phyloP scores from a whole-genome alignment of 768 basidiomycete species.

The Psilocybe subaeruginosa region DNA sequence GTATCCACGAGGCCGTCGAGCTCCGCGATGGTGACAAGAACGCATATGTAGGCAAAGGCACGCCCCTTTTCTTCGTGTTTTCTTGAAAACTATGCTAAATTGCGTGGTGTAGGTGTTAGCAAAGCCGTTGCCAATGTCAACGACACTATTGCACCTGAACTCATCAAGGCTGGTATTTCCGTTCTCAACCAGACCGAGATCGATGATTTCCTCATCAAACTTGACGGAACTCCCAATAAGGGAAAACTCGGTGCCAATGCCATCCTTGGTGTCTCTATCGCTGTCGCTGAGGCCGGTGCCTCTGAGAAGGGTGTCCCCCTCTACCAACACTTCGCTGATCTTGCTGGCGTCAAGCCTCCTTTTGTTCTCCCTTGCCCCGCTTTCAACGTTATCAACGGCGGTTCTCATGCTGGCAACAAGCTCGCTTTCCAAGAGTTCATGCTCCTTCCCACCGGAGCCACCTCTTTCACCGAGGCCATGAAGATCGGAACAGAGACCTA shows the following conservation, averaged over 20 bases:
- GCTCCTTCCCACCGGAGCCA: slow-evolving; percentile 94
- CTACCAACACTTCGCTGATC: slow-evolving; percentile 94
- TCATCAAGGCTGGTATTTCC: slow-evolving; percentile 81
- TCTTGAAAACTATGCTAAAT: slow-evolving; percentile 4
- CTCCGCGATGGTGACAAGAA: slow-evolving; percentile 95
- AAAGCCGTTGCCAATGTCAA: slow-evolving; percentile 98
- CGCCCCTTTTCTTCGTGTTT: slow-evolving; percentile 22
- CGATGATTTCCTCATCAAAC: slow-evolving; percentile 97
- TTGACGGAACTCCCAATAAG: slow-evolving; percentile 98
- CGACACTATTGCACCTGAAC: slow-evolving; percentile 82
- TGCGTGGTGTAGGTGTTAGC: slow-evolving; percentile 66
- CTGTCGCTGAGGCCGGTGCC: slow-evolving; percentile 90
- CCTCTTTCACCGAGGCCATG: slow-evolving; percentile 94
- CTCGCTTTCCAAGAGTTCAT: slow-evolving; percentile 99
- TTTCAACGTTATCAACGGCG: slow-evolving; percentile 99
- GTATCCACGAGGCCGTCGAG: slow-evolving; percentile 97
- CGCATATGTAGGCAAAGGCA: slow-evolving; percentile 95
- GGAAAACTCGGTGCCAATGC: slow-evolving; percentile 99
- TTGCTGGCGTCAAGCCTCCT: slow-evolving; percentile 94
- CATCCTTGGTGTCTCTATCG: slow-evolving; percentile 98
- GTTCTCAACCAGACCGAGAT: slow-evolving; percentile 94
- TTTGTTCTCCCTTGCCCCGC: slow-evolving; percentile 91
- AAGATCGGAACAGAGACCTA: slow-evolving; percentile 99
- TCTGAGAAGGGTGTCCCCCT: slow-evolving; percentile 94
- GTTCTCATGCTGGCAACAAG: slow-evolving; percentile 99